phyloP scores from a whole-genome alignment of 2,329 filamentous ascomycete species.

The Paecilomyces sp. region DNA sequence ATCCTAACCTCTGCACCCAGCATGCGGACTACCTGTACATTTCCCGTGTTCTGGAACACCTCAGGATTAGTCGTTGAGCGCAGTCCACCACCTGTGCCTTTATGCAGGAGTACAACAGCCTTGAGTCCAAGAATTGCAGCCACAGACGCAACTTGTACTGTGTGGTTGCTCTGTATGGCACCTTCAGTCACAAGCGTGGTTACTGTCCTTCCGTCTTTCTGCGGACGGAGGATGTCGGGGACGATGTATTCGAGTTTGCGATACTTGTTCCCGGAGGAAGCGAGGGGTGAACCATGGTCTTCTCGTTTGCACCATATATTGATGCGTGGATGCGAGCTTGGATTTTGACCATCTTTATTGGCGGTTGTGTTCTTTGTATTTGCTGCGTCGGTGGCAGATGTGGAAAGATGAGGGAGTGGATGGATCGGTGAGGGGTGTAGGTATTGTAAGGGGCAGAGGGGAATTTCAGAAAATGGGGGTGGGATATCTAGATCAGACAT shows the following conservation, averaged over 20 bases:
- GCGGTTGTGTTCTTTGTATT: background rate
- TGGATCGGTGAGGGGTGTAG: constrained; percentile 24
- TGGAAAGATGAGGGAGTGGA: constrained; percentile 14
- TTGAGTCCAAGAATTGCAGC: constrained; percentile 20
- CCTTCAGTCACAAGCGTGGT: constrained; percentile 29
- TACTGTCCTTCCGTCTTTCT: constrained; percentile 9
- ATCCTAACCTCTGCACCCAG: constrained; percentile 40
- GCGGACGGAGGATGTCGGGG: constrained; percentile 22
- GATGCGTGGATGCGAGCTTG: constrained; percentile 7
- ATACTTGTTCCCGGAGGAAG: constrained; percentile 31
- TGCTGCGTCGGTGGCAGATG: constrained; percentile 5
- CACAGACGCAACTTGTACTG: constrained; percentile 25
- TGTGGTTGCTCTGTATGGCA: constrained; percentile 31
- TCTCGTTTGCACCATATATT: constrained; percentile 26
- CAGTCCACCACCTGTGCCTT: constrained; percentile 20
- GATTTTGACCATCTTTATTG: background rate
- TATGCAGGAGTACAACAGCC: constrained; percentile 19
- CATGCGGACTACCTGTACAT: constrained; percentile 21
- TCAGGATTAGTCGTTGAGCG: constrained; percentile 9
- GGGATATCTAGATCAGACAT: constrained; percentile 9
- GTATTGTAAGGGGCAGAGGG: constrained; percentile 22
- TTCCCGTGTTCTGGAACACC: constrained; percentile 16
- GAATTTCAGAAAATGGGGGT: constrained; percentile 17
- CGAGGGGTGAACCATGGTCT: constrained; percentile 27
- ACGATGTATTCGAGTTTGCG: constrained; percentile 31